Percentiles rank a stretch among this genome's conserved stretches.
Conservation (phyloP, 2,329 filamentous ascomycete species). For the Albifimbria verrucaria region DNA sequence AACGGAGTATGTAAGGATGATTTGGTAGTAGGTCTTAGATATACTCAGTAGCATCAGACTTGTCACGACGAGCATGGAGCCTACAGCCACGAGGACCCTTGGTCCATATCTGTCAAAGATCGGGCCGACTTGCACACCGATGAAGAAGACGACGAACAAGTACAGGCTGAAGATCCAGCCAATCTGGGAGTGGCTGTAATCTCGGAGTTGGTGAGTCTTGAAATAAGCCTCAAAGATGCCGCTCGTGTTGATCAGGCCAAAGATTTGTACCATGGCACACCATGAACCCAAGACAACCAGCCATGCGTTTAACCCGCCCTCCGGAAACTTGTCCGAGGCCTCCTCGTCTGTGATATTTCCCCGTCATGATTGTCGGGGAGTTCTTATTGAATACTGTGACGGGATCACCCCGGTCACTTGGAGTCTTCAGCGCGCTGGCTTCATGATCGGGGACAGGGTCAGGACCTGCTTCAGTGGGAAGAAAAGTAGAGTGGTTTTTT, state of each 20-base stretch:
- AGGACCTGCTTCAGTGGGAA: slow-evolving; percentile 6
- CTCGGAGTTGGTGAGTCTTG: slow-evolving; percentile 64
- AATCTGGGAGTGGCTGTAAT: slow-evolving; percentile 63
- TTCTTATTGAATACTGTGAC: not conserved
- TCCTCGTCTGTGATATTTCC: not conserved
- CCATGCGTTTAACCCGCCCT: slow-evolving; percentile 67
- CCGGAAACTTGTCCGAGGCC: slow-evolving; percentile 47
- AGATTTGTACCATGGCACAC: slow-evolving; percentile 59
- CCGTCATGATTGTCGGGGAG: not conserved
- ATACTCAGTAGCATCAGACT: slow-evolving; percentile 66
- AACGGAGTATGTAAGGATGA: slow-evolving; percentile 73
- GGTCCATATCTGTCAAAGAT: slow-evolving; percentile 77
- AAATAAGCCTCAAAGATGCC: slow-evolving; percentile 69
- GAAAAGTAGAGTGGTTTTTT: slow-evolving; percentile 19
- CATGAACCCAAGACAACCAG: slow-evolving; percentile 69
- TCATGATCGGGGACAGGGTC: not conserved
- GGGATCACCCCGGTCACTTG: not conserved
- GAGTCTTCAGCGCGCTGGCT: not conserved
- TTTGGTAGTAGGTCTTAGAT: slow-evolving; percentile 72
- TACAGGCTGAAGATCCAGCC: slow-evolving; percentile 89
- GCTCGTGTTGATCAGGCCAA: slow-evolving; percentile 63
- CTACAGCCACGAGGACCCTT: slow-evolving; percentile 59
- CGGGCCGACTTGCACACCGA: slow-evolving; percentile 78
- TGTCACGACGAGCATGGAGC: slow-evolving; percentile 58
- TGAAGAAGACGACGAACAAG: slow-evolving; percentile 76